Base-by-base conservation (phyloP, 2,329 filamentous ascomycete genomes). In the Colletotrichum liaoningense region DNA sequence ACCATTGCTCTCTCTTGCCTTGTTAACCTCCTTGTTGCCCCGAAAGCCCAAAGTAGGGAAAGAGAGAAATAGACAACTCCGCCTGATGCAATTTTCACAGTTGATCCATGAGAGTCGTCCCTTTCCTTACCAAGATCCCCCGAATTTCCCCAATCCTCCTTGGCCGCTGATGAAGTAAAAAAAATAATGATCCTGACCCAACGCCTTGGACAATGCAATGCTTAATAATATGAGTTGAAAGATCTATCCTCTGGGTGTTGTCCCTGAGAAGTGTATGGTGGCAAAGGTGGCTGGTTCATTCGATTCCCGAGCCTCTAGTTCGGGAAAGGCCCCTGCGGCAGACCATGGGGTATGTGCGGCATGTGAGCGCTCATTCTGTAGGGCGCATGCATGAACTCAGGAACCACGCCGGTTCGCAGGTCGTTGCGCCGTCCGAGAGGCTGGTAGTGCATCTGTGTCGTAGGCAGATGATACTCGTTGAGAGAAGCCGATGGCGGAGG, bases 371-470 rank as follows among this genome's bases (percentile, higher is more conserved):
- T 63, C 35, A 57, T 59, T 22, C 74, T 67, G 35, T 73, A 75
- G 5, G 63, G 63, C 16, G 57, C 52, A 26, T 65, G 66, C 71
- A 75, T 75, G 22, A 90, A 92, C 76, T 92, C 90, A 22, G 93
- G 93, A 5, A 95, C 89, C 24, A 94, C 88, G 12, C 93, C 93
- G 0, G 92, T 90, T 49, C 92, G 91, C 70, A 93, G 86, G 55
- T 93, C 91, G 72, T 91, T 87, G 38, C 91, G 86, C 79, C 93
- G 91, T 9, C 93, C 93, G 5, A 96, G 84, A 9, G 93, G 93
- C 76, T 95, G 93, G 79, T 97, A 94, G 81, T 96, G 93, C 92
- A 97, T 95, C 83, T 95, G 90, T 65, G 93, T 91, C 87, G 85
- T 83, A 81, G 89, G 78, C 6, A 94, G 86, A 76, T 93, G 88